Base-by-base conservation (phyloP, 2,329 filamentous ascomycete genomes). In the Diplodia seriata region DNA sequence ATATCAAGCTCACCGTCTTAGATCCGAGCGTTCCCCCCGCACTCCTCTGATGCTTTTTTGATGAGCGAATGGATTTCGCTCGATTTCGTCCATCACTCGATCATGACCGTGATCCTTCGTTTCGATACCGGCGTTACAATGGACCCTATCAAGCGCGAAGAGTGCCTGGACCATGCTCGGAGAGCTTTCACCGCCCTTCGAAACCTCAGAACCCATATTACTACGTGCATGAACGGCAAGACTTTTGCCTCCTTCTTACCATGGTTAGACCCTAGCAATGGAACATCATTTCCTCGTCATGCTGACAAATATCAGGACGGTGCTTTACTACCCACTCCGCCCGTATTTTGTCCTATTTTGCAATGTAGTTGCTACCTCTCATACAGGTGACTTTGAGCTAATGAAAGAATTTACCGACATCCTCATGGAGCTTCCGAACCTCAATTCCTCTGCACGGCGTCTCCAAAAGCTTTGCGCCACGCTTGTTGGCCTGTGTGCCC, bases 261-360 rank as follows among this genome's bases (percentile, higher is more conserved):
- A n/a, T 51, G 54, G 54, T 67, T 8, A 51, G 54, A 43, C 3
- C 50, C 15, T n/a, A 20, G 7, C n/a, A 47, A 9, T 9, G n/a
- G 18, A 20, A 2, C 6, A 47, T 11, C 43, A 47, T 23, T 26
- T 12, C 4, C 43, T 26, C 31, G 18, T n/a, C 29, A 8, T 36
- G 15, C n/a, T n/a, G 14, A 43, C n/a, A 29, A 11, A 4, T 14
- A 23, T 6, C 15, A 77, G 76, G 76, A 76, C 74, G 1, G 73
- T 77, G 55, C 73, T 77, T 12, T 77, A 75, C 11, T 76, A 76
- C 50, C 75, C 76, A 5, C 69, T 78, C 2, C 74, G 73, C 38
- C 76, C 76, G 1, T 78, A 77, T 70, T 78, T 76, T 64, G 75
- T 77, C 15, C 72, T 78, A 31, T 78, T 78, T 65, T 78, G 76